These are phyloP conservation scores for Clarireedia paspali DNA, from an alignment of 2,329 filamentous ascomycete genomes.

Conservation along the genomic window DNA sequence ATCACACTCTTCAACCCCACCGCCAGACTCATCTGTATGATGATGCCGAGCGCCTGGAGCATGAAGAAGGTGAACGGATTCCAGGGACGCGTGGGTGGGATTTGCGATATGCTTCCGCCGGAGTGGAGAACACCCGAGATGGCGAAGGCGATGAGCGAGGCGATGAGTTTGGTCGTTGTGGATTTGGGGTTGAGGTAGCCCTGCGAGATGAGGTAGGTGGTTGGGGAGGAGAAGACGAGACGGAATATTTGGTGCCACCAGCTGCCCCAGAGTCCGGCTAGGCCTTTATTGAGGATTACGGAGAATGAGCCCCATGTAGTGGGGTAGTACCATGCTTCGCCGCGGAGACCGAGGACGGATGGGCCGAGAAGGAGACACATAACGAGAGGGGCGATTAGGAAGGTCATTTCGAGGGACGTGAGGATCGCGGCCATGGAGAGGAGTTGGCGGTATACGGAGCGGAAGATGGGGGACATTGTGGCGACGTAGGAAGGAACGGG, in stretches of 20 bases:
- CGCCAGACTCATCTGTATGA: slow-evolving; percentile 45
- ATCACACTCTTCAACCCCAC: slow-evolving; percentile 29
- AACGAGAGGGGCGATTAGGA: slow-evolving; percentile 51
- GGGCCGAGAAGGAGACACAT: slow-evolving; percentile 43
- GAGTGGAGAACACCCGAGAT: slow-evolving; percentile 65
- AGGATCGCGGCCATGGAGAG: slow-evolving; percentile 50
- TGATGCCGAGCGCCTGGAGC: slow-evolving; percentile 58
- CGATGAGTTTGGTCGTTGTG: slow-evolving; percentile 29
- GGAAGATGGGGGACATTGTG: slow-evolving; percentile 36
- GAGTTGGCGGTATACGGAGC: slow-evolving; percentile 48
- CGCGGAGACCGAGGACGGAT: slow-evolving; percentile 42
- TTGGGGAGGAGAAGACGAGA: slow-evolving; percentile 57
- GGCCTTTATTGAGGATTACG: slow-evolving; percentile 52
- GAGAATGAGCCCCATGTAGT: slow-evolving; percentile 46
- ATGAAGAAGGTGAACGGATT: slow-evolving; percentile 62
- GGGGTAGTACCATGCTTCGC: slow-evolving; percentile 54
- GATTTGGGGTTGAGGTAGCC: slow-evolving; percentile 33
- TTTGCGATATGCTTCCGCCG: slow-evolving; percentile 58
- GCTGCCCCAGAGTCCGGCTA: slow-evolving; percentile 74
- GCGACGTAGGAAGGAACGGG: slow-evolving; percentile 38
- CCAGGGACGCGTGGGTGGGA: slow-evolving; percentile 45
- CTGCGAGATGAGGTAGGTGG: slow-evolving; percentile 37
- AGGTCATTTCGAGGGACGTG: slow-evolving; percentile 51
- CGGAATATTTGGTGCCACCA: slow-evolving; percentile 94
- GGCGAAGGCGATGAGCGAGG: slow-evolving; percentile 48